Evolutionary conservation across 352 stramenopile species (phyloP).

Genomic region (Globisporangium radiosum): DNA sequence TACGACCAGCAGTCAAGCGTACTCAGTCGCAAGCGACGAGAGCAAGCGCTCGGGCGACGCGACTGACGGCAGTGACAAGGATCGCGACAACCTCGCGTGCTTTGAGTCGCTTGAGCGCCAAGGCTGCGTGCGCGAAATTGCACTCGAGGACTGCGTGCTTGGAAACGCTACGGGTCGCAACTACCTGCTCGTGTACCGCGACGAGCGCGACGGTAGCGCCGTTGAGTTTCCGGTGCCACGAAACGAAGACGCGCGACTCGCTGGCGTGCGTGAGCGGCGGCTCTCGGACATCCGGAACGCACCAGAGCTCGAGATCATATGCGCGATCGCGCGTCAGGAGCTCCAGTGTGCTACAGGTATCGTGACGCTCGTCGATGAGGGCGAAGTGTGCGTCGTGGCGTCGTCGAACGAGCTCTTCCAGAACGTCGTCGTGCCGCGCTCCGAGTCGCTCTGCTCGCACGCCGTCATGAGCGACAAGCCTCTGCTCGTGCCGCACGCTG

Average conservation of each 20-base stretch:
- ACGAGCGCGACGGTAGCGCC: conserved; percentile 7
- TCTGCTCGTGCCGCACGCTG: conserved; percentile 44
- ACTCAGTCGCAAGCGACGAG: too few relatives aligned
- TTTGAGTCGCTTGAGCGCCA: too few relatives aligned
- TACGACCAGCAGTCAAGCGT: too few relatives aligned
- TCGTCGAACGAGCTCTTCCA: conserved; percentile 29
- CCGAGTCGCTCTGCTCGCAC: conserved; percentile 52
- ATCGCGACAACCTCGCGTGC: too few relatives aligned
- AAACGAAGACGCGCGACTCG: conserved; percentile 32
- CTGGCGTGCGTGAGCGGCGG: conserved; percentile 27
- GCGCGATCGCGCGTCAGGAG: conserved; percentile 39
- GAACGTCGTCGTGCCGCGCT: conserved; percentile 23
- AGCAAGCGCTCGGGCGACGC: too few relatives aligned
- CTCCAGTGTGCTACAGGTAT: conserved; percentile 38
- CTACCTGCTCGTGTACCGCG: conserved; percentile 26
- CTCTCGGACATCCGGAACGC: conserved; percentile 35
- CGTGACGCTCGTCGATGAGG: conserved; percentile 39
- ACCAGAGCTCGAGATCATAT: conserved; percentile 60
- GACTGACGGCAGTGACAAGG: too few relatives aligned
- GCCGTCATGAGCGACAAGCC: conserved; percentile 48
- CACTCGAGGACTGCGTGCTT: conserved; percentile 12
- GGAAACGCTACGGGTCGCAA: conserved; percentile 20
- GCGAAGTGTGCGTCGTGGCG: conserved; percentile 33
- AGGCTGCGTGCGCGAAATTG: conserved; percentile 1
- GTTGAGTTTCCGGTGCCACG: conserved; percentile 22